phyloP scores from a whole-genome alignment of 345 rosid species.

The Noccaea bulbosa region DNA sequence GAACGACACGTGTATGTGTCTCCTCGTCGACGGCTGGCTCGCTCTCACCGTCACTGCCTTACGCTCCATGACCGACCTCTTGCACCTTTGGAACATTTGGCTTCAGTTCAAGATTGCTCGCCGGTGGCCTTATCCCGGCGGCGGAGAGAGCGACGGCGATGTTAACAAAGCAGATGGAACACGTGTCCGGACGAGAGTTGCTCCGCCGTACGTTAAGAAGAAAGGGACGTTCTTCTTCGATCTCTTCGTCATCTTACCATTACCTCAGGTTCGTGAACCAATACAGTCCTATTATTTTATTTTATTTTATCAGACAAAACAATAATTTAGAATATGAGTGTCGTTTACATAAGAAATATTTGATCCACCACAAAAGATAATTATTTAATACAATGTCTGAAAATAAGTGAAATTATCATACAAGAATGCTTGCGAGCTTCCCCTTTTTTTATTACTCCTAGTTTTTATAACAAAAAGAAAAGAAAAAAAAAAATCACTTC shows the following conservation, averaged over 20 bases:
- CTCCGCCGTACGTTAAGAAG: conserved; percentile 58
- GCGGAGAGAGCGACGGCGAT: conserved; percentile 30
- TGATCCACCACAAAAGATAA: neutral
- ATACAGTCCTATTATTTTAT: neutral
- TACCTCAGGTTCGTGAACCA: conserved; percentile 71
- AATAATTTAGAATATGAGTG: neutral
- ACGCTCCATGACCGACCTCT: conserved; percentile 87
- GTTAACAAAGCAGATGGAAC: conserved; percentile 26
- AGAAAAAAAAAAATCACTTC: neutral
- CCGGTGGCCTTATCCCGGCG: conserved; percentile 37
- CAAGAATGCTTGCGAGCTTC: neutral
- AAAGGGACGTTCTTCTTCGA: conserved; percentile 75
- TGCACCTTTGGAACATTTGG: conserved; percentile 95
- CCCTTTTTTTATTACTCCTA: too few species aligned
- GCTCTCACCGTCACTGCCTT: conserved; percentile 89
- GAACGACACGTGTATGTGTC: conserved; percentile 73
- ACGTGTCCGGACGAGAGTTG: conserved; percentile 39
- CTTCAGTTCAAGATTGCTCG: conserved; percentile 68
- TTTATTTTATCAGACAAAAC: neutral
- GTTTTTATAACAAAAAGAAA: too few species aligned
- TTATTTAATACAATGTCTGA: neutral
- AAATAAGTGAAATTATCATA: neutral
- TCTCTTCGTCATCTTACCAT: conserved; percentile 82
- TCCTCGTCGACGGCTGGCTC: conserved; percentile 90
- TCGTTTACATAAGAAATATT: neutral